Evolutionary conservation across 441 rosid species (phyloP), one percentile per base, ranked within the genome.

Genomic region (Erodium moschatum): DNA sequence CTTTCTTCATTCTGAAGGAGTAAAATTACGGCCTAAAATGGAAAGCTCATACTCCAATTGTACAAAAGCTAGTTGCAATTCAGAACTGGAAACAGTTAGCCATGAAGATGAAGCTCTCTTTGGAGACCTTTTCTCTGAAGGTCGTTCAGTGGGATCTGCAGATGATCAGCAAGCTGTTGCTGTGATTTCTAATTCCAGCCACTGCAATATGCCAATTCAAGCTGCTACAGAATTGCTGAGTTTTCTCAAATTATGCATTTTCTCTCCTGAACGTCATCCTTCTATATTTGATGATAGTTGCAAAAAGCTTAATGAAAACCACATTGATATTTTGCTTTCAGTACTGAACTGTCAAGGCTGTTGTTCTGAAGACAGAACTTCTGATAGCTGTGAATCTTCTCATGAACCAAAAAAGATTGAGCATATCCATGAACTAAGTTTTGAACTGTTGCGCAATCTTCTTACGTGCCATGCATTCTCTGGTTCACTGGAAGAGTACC

Each of bases 21-120:
- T 83, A 71, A 93, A 93, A 76, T 75, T 84, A 68, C 82, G 86
- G 79, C 89, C 87, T 24, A 89, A 86, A 76, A 80, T 89, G 65
- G 99, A 93, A 74, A 82, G 84, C 68, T 81, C 93, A 54, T 80
- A 79, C 72, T 86, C 97, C 46, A 84, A 79, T 76, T 77, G 79
- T 80, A 78, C 79, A 48, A 91, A 89, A 77, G 72, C 82, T 74
- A 87, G 76, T 81, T 85, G 84, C 75, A 78, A 85, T 44, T 66
- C 86, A 12, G 99, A 96, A 78, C 79, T 79, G 72, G 99, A 93
- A 73, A 90, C 87, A 46, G 82, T 81, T 79, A 89, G 89, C 75
- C 98, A 89, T 82, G 99, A 96, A 46, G 99, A 96, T 74, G 99
- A 96, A 73, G 97, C 97, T 46, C 89, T 96, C 75, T 96, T 96